Conservation (phyloP, 306 rosid genomes). For the Myrica gale region DNA sequence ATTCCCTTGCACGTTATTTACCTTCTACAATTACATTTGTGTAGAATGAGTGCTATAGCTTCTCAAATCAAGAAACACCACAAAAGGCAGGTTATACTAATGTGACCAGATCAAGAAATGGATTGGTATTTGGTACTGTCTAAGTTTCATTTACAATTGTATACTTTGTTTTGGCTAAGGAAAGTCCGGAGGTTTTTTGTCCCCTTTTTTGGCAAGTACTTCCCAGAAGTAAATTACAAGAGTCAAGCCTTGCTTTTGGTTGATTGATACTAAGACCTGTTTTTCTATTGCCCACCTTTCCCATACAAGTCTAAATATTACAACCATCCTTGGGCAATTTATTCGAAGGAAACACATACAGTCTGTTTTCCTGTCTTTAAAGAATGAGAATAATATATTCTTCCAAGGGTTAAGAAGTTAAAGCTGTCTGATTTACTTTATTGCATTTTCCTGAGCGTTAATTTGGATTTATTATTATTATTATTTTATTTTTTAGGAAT, state of each 20-base stretch:
- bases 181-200: neutral
- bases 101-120: neutral
- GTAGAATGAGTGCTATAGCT: neutral
- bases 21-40: neutral
- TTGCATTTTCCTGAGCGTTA: neutral
- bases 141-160: neutral
- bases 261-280: neutral
- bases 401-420: neutral
- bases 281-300: neutral
- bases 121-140: neutral
- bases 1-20: conserved; percentile 13
- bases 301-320: neutral
- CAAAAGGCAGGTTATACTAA: neutral
- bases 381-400: neutral
- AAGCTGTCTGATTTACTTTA: neutral
- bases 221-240: neutral
- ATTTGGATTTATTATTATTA: neutral
- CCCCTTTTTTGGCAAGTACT: neutral
- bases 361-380: neutral
- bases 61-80: neutral
- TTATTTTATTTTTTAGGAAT: neutral
- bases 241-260: neutral
- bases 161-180: neutral
- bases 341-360: neutral
- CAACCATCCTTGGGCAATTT: neutral